Base-by-base conservation (phyloP, 2,329 filamentous ascomycete genomes). In the Aspergillus fumigatiaffinis region DNA sequence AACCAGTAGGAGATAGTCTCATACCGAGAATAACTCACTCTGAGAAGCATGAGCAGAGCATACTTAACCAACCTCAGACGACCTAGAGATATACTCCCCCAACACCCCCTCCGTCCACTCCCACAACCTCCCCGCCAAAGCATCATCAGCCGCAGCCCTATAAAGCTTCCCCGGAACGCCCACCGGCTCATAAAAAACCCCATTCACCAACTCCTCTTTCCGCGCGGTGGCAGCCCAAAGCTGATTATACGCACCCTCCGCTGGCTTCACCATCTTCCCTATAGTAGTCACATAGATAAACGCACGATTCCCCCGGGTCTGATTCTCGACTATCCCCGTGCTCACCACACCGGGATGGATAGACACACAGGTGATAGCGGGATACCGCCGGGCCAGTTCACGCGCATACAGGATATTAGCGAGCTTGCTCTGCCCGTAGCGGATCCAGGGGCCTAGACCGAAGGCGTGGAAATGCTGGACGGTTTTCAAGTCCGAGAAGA, bases 341-440 rank as follows among this genome's bases (percentile, higher is more conserved):
- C 63, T 58, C 28, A 79, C 74, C 3, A 74, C 66, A 2, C 77
- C 79, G 0, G 78, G 79, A 55, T 79, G 74, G 1, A 80, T 57
- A 0, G 73, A 62, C 3, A 77, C 68, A 7, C 66, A 63, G 1
- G 67, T 71, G 23, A 80, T 69, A 7, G 64, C 58, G 0, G 76
- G 72, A 51, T 79, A 73, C 10, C 68, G 71, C 35, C 66, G 60
- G 1, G 77, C 73, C 3, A 82, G 63, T 51, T 77, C 72, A 8
- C 67, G 64, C 3, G 76, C 69, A 62, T 76, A 79, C 2, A 80
- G 67, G 4, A 81, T 62, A 58, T 80, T 78, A 0, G 81, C 80
- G 2, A 82, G 66, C 61, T 83, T 82, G 50, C 72, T 75, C 59
- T 80, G 76, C 0, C 76, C 79, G 60, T 79, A 79, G 14, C 73